These are phyloP conservation scores for Hypomontagnella submonticulosa DNA, from an alignment of 495 filamentous ascomycete species.

Conservation along the genomic window DNA sequence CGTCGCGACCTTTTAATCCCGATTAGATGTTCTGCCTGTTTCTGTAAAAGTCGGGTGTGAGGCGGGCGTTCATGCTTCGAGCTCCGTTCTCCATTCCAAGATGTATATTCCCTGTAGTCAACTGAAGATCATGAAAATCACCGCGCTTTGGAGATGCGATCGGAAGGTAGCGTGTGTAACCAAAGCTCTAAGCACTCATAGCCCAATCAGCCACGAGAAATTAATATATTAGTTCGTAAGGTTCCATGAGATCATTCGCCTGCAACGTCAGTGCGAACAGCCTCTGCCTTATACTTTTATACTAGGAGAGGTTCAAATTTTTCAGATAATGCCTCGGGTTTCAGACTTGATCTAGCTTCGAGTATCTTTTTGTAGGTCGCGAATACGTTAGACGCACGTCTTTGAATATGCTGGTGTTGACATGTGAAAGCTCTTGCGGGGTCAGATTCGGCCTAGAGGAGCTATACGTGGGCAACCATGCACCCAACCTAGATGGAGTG, in stretches of 20 bases:
- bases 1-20: constrained; percentile 73
- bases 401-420: not conserved
- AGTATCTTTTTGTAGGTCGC: not conserved
- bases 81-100: constrained; percentile 26
- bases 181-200: not conserved
- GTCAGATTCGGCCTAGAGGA: not conserved
- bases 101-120: constrained; percentile 43
- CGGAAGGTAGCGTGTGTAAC: not conserved
- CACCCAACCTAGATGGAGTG: constrained; percentile 6
- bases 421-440: constrained; percentile 18
- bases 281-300: too few relatives aligned
- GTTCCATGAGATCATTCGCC: too few relatives aligned
- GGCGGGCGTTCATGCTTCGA: constrained; percentile 34
- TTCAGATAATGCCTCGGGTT: constrained; percentile 2
- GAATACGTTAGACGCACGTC: not conserved
- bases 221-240: too few relatives aligned
- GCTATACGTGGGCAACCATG: not conserved
- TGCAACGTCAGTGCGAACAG: too few relatives aligned
- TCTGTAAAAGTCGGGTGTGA: constrained; percentile 29
- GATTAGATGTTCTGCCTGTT: constrained; percentile 4
- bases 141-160: constrained; percentile 16
- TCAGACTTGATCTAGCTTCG: not conserved
- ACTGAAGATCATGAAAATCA: constrained; percentile 11
- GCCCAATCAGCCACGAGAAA: too few relatives aligned
- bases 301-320: not conserved